Percentiles rank a stretch among this genome's conserved stretches.
Conservation (phyloP, 164 flowering plant species). For the Paratinospora sagittata region DNA sequence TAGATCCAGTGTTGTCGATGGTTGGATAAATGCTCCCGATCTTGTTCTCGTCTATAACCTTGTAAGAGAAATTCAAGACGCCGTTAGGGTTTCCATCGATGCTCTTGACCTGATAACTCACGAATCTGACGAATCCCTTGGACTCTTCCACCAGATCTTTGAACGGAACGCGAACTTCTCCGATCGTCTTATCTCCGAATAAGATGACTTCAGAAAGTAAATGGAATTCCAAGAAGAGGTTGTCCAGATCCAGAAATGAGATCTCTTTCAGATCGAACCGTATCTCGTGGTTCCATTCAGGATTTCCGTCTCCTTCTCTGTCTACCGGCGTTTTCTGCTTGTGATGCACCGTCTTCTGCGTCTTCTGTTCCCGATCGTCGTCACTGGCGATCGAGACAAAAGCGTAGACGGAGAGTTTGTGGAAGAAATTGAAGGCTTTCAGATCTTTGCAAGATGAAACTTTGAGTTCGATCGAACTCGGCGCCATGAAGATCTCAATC, state of each 20-base stretch:
- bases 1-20: constrained; percentile 1
- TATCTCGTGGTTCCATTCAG: constrained; percentile 56
- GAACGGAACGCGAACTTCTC: constrained; percentile 47
- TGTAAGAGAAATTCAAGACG: constrained; percentile 41
- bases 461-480: constrained; percentile 29
- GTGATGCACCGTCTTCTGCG: constrained; percentile 16
- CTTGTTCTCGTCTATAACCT: constrained; percentile 12
- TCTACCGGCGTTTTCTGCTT: constrained; percentile 39
- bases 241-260: constrained; percentile 8
- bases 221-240: constrained; percentile 34
- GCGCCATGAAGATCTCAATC: neutral
- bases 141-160: constrained; percentile 27
- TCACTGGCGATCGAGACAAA: constrained; percentile 22
- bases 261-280: constrained; percentile 25
- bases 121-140: constrained; percentile 28
- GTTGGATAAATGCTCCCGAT: neutral
- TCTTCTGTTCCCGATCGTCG: constrained; percentile 7
- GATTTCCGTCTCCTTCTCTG: constrained; percentile 38
- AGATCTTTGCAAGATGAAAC: constrained; percentile 38
- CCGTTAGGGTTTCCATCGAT: constrained; percentile 49
- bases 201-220: constrained; percentile 22
- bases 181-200: constrained; percentile 38
- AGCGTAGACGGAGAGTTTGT: constrained; percentile 40
- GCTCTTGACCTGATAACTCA: constrained; percentile 40
- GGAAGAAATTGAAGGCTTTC: constrained; percentile 54